Base-by-base conservation (phyloP, 2,329 filamentous ascomycete genomes). In the Ophiocordyceps unilateralis region DNA sequence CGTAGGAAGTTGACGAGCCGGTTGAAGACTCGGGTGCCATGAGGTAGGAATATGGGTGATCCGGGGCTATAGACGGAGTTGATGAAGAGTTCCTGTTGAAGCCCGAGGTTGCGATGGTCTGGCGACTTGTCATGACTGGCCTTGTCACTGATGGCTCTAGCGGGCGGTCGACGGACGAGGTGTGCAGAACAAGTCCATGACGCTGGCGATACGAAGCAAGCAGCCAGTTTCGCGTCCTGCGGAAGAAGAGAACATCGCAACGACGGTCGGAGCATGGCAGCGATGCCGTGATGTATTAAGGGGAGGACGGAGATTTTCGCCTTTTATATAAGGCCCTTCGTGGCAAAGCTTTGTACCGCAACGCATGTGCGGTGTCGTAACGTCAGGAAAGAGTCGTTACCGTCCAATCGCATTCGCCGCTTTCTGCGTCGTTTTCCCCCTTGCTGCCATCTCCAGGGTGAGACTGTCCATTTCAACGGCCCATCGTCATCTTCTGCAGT, bases 1-100 rank as follows among this genome's bases (percentile, higher is more conserved):
- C 86, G 81, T 44, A 93, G 69, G 55, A 91, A 93, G 38, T 80
- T 72, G 46, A 86, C 76, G 20, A 93, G 74, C 43, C 84, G 81
- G 56, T 91, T 88, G 66, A 93, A 87, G 51, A 93, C 75, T 45
- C 78, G 77, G 1, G 86, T 72, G 49, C 87, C 87, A 55, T 85
- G 81, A 20, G 86, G 86, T 6, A 88, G 71, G 53, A 93, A 85
- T 11, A 93, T 77, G 3, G 86, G 85, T 15, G 85, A 91, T 1
- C 86, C 86, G 3, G 87, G 85, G 53, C 83, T 91, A 58, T 87
- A 88, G 32, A 72, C 59, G 1, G 84, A 87, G 14, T 75, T 84
- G 32, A 77, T 83, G 60, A 91, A 93, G 34, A 93, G 74, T 51
- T 83, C 76, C 52, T 91, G 84, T 46, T 76, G 67, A 41, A 72